Conservation (phyloP, 2,329 filamentous ascomycete species). For the Calonectria pauciramosa region DNA sequence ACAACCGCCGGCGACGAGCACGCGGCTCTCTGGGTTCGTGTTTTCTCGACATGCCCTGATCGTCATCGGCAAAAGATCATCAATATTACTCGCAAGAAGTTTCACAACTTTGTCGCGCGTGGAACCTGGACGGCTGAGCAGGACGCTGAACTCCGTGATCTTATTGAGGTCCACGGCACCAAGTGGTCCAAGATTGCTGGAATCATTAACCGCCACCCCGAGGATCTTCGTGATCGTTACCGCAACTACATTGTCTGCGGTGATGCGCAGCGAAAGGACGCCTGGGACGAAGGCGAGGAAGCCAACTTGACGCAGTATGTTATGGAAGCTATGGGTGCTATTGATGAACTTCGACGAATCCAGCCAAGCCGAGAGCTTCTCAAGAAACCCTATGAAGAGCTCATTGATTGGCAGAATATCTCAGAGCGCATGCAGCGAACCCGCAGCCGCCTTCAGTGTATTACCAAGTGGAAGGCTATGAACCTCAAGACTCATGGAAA, state of each 20-base stretch:
- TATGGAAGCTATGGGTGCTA: slow-evolving; percentile 62
- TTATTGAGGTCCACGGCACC: slow-evolving; percentile 54
- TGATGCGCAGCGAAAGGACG: slow-evolving; percentile 63
- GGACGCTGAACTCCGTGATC: slow-evolving; percentile 52
- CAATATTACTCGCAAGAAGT: slow-evolving; percentile 71
- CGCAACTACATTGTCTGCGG: slow-evolving; percentile 75
- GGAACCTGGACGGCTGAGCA: slow-evolving; percentile 59
- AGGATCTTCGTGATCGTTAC: slow-evolving; percentile 79
- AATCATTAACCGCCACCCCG: slow-evolving; percentile 73
- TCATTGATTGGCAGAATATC: slow-evolving; percentile 76
- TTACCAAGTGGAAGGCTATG: slow-evolving; percentile 73
- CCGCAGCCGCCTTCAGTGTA: slow-evolving; percentile 77
- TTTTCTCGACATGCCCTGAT: slow-evolving; percentile 64
- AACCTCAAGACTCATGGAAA: slow-evolving; percentile 52
- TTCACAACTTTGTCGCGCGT: slow-evolving; percentile 73
- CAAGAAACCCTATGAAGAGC: slow-evolving; percentile 61
- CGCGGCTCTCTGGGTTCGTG: slow-evolving; percentile 63
- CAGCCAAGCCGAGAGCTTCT: slow-evolving; percentile 49
- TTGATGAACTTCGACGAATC: slow-evolving; percentile 56
- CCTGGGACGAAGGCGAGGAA: slow-evolving; percentile 75
- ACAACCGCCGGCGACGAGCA: slow-evolving; percentile 53
- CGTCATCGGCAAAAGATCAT: slow-evolving; percentile 68
- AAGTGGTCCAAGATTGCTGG: slow-evolving; percentile 74
- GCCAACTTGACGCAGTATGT: slow-evolving; percentile 65
- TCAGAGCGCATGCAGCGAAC: slow-evolving; percentile 72